These are phyloP conservation scores for Coemansia interrupta DNA, from an alignment of 192 early-diverging fungal genomes.

Conservation along the genomic window DNA sequence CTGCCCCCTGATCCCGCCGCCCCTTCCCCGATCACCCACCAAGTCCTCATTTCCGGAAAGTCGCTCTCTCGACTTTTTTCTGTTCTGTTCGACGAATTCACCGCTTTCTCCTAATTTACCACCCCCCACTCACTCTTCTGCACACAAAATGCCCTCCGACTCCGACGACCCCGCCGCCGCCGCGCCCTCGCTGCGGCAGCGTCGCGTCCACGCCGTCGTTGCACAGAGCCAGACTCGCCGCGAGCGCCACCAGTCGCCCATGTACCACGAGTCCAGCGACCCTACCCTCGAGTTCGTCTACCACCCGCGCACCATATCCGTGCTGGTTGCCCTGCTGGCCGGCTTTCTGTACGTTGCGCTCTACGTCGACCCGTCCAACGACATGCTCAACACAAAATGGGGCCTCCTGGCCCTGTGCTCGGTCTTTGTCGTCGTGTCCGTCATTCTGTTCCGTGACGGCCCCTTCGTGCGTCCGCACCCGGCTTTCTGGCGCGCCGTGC, in stretches of 20 bases:
- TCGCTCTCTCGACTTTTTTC: neutral
- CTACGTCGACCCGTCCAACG: conserved; percentile 41
- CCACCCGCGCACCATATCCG: conserved; percentile 48
- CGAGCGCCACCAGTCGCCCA: conserved; percentile 21
- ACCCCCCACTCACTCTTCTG: neutral
- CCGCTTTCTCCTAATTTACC: neutral
- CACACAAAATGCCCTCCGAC: conserved; percentile 3
- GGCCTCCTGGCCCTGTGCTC: conserved; percentile 47
- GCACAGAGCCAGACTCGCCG: conserved; percentile 1
- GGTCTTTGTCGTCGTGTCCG: conserved; percentile 76
- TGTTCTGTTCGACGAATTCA: neutral
- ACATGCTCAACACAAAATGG: conserved; percentile 51
- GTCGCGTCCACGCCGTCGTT: conserved; percentile 17
- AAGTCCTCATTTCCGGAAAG: too few species aligned
- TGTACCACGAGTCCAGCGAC: conserved; percentile 48
- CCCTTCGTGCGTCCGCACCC: conserved; percentile 92
- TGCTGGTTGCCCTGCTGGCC: conserved; percentile 32
- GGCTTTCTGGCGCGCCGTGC: conserved; percentile 86
- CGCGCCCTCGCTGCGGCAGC: conserved; percentile 15
- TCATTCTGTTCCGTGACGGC: conserved; percentile 89
- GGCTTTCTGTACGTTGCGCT: conserved; percentile 52
- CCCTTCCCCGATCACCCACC: too few species aligned
- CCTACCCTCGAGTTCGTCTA: conserved; percentile 51
- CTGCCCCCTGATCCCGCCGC: too few species aligned
- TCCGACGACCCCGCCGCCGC: neutral